A percentile compares a stretch with the other conserved stretches of the same genome.
Evolutionary conservation across 495 filamentous ascomycete species (phyloP).

Genomic region (Chaetomium tenue): DNA sequence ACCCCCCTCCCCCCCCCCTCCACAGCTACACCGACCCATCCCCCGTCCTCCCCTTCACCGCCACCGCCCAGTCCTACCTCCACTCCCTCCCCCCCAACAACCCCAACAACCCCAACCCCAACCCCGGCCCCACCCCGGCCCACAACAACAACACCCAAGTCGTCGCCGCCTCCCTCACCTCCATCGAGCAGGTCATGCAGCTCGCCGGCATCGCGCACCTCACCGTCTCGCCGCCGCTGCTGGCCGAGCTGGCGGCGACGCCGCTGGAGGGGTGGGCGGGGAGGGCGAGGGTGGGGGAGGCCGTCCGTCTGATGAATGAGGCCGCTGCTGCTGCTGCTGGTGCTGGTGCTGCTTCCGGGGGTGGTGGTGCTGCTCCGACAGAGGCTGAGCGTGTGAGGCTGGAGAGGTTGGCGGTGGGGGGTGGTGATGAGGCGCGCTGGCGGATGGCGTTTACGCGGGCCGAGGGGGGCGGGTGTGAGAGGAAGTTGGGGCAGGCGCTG

Average conservation of each 20-base stretch:
- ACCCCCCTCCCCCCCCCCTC: not conserved
- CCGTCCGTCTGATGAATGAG: too few species aligned
- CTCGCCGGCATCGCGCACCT: conserved; percentile 59
- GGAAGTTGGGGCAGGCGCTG: conserved; percentile 57
- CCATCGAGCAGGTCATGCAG: conserved; percentile 54
- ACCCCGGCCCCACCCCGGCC: conserved; percentile 47
- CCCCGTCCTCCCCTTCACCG: conserved; percentile 51
- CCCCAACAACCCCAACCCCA: too few species aligned
- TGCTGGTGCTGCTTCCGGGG: conserved; percentile 17
- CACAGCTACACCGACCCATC: conserved; percentile 47
- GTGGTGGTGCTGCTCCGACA: conserved; percentile 13
- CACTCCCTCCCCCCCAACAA: conserved; percentile 27
- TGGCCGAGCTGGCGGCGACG: conserved; percentile 47
- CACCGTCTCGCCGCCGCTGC: conserved; percentile 54
- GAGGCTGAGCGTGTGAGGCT: conserved; percentile 20
- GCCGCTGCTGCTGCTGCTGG: too few species aligned
- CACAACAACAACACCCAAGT: conserved; percentile 51
- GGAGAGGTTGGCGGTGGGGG: conserved; percentile 34
- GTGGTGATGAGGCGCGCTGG: conserved; percentile 50
- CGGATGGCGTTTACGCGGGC: conserved; percentile 52
- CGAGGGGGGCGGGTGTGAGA: conserved; percentile 49
- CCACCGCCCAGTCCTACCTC: conserved; percentile 55
- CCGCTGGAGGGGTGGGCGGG: conserved; percentile 32
- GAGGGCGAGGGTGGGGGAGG: conserved; percentile 24
- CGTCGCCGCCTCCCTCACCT: conserved; percentile 57